phyloP scores from a whole-genome alignment of 1,139 yeast genomes.

The Candida neerlandica region DNA sequence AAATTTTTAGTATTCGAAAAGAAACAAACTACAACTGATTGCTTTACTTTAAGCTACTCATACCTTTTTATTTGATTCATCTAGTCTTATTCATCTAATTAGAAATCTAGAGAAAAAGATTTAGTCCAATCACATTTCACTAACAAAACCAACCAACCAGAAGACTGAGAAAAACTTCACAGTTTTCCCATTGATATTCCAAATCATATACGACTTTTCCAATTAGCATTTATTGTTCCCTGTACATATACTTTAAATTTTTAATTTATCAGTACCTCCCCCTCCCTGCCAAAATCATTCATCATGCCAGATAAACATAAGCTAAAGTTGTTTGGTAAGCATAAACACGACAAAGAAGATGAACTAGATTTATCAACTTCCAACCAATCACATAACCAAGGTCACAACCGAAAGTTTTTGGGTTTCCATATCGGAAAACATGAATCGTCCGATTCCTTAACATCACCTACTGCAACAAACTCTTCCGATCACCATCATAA shows the following conservation, averaged over 20 bases:
- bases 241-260: neutral
- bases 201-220: neutral
- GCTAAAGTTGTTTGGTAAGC: conserved; percentile 41
- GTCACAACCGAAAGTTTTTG: conserved; percentile 34
- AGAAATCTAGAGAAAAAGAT: too few species aligned
- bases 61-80: too few species aligned
- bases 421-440: conserved; percentile 44
- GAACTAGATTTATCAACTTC: conserved; percentile 37
- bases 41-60: too few species aligned
- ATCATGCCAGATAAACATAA: conserved; percentile 53
- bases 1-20: too few species aligned
- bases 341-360: conserved; percentile 27
- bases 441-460: conserved; percentile 39
- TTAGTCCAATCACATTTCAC: too few species aligned
- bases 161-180: neutral
- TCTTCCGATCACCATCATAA: conserved; percentile 26
- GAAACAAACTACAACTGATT: too few species aligned
- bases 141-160: too few species aligned
- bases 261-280: neutral
- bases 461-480: conserved; percentile 36
- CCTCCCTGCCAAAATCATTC: neutral
- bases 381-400: conserved; percentile 38
- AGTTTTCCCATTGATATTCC: neutral
- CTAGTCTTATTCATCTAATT: too few species aligned
- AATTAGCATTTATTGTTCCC: neutral